Evolutionary conservation across 495 filamentous ascomycete genomes (phyloP).

Genomic region (Penicillium fimorum): DNA sequence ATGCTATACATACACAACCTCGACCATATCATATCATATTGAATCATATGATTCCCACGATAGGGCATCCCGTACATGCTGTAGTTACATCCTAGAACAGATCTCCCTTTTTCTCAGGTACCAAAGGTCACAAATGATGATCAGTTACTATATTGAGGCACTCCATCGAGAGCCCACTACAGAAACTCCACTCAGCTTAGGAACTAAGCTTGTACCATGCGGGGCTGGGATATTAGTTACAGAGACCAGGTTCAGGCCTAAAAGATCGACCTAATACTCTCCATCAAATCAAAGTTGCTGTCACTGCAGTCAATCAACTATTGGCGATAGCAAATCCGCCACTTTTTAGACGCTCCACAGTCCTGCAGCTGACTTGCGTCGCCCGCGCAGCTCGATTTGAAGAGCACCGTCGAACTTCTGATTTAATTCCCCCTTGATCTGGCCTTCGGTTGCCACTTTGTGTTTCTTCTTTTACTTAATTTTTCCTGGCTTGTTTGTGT

Average conservation of each 20-base stretch:
- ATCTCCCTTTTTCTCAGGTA: constrained; percentile 19
- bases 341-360: constrained; percentile 27
- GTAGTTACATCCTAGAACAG: neutral
- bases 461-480: constrained; percentile 9
- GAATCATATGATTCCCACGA: neutral
- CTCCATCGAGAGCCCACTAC: constrained; percentile 13
- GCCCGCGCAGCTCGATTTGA: constrained; percentile 31
- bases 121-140: constrained; percentile 14
- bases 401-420: constrained; percentile 12
- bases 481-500: constrained; percentile 16
- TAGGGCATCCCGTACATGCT: too few relatives aligned
- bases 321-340: constrained; percentile 36
- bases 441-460: constrained; percentile 18
- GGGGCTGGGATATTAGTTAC: constrained; percentile 17
- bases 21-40: neutral
- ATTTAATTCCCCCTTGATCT: constrained; percentile 13
- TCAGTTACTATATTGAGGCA: constrained; percentile 25
- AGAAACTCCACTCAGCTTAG: constrained; percentile 12
- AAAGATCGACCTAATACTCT: constrained; percentile 17
- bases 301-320: constrained; percentile 29
- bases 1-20: neutral
- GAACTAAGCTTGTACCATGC: constrained; percentile 26
- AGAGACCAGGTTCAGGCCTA: constrained; percentile 11
- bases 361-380: constrained; percentile 28
- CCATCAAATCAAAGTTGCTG: constrained; percentile 19